Evolutionary conservation across 352 stramenopile genomes (phyloP), one percentile per base, ranked within the genome.

Genomic region (Pythium oligandrum): DNA sequence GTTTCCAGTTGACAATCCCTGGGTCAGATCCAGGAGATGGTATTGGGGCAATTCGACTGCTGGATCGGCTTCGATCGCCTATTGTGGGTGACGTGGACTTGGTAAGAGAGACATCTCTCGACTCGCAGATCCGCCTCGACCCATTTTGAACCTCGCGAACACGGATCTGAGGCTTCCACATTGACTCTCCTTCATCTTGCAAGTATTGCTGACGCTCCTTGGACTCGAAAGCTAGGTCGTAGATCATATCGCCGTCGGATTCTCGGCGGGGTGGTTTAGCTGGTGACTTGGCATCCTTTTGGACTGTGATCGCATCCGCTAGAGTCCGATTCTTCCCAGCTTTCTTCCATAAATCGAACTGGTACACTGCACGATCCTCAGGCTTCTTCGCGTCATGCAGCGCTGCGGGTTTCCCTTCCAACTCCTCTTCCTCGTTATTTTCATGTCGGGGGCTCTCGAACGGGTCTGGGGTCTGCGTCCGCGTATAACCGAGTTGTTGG

Each of bases 1-100:
- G 70, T 55, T 93, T 97, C 95, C 95, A 98, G 54, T 95, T 66
- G 12, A 74, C 75, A 42, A 81, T 86, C 4, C 62, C 44, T n/a
- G 34, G 40, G 36, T 67, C 75, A 4, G 17, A 26, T 26, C 17
- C 17, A 26, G 17, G 17, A 26, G 17, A 26, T 26, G 17, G 17
- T 26, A 26, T 26, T 26, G 17, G 17, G 17, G 17, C 17, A 26
- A 44, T 57, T 57, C 54, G 55, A 48, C 40, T 53, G 11, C 43
- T 44, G 26, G 51, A 42, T n/a, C 58, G 35, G 33, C 43, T 39
- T 17, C 65, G 44, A 45, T 33, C 42, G 4, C 60, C 51, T 31
- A 86, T 86, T 6, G 67, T 64, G 34, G 75, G 75, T 10, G 75
- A 86, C 4, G 67, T 77, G 2, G 75, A 86, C 4, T 64, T 55